phyloP scores from a whole-genome alignment of 2,329 filamentous ascomycete genomes.

The Botrytis galanthina region DNA sequence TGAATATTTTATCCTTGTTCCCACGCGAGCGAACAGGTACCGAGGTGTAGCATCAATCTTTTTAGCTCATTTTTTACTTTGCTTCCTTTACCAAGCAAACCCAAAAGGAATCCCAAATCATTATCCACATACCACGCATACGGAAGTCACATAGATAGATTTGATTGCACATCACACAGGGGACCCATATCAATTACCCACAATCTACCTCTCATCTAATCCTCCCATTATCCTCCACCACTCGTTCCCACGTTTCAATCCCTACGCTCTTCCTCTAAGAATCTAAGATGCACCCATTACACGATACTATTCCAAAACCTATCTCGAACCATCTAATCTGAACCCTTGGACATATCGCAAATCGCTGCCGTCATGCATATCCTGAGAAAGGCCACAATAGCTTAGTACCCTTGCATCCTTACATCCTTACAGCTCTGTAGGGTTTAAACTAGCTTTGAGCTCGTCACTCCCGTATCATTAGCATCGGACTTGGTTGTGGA shows the following conservation, averaged over 20 bases:
- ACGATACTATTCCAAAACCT: neutral
- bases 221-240: slow-evolving; percentile 14
- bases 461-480: slow-evolving; percentile 30
- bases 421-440: slow-evolving; percentile 34
- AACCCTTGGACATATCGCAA: slow-evolving; percentile 15
- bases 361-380: slow-evolving; percentile 28
- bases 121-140: slow-evolving; percentile 3
- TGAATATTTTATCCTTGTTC: slow-evolving; percentile 11
- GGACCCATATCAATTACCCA: slow-evolving; percentile 10
- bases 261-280: slow-evolving; percentile 3
- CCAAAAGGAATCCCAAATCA: slow-evolving; percentile 2
- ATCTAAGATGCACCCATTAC: neutral
- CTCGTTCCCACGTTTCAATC: neutral
- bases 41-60: slow-evolving; percentile 7
- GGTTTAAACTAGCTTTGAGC: slow-evolving; percentile 35
- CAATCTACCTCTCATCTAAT: slow-evolving; percentile 12
- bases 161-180: slow-evolving; percentile 12
- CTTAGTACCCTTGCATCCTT: slow-evolving; percentile 6
- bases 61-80: neutral
- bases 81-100: neutral
- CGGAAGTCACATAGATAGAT: neutral
- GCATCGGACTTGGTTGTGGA: slow-evolving; percentile 27
- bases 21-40: slow-evolving; percentile 15
- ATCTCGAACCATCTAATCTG: neutral
- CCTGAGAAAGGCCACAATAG: slow-evolving; percentile 16